These are phyloP conservation scores for Candida labiduridarum DNA, from an alignment of 1,139 yeast species.

Conservation along the genomic window DNA sequence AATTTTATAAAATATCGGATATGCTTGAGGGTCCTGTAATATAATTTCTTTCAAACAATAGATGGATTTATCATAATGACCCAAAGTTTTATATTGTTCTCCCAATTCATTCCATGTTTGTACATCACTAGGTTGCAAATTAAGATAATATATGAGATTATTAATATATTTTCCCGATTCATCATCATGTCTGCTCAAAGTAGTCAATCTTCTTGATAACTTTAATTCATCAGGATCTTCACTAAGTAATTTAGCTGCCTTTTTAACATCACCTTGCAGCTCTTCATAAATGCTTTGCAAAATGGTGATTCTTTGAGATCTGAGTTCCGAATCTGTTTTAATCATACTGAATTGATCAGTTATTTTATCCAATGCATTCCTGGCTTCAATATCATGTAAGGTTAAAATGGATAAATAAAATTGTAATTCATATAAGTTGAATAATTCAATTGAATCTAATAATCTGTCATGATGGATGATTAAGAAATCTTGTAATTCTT, in stretches of 20 bases:
- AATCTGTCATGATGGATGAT: slow-evolving; percentile 24
- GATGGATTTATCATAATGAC: slow-evolving; percentile 68
- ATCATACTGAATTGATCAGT: slow-evolving; percentile 63
- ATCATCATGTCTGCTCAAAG: slow-evolving; percentile 28
- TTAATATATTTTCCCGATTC: slow-evolving; percentile 43
- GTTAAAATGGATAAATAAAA: slow-evolving; percentile 67
- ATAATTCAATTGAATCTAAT: slow-evolving; percentile 52
- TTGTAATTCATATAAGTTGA: slow-evolving; percentile 67
- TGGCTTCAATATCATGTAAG: slow-evolving; percentile 73
- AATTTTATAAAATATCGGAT: slow-evolving; percentile 64
- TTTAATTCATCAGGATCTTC: slow-evolving; percentile 37
- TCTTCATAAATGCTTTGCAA: slow-evolving; percentile 61
- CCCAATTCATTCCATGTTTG: slow-evolving; percentile 80
- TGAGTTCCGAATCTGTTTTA: slow-evolving; percentile 17
- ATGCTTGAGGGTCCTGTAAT: slow-evolving; percentile 69
- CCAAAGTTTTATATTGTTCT: slow-evolving; percentile 57
- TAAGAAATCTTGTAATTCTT: slow-evolving; percentile 37
- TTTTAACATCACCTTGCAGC: slow-evolving; percentile 45
- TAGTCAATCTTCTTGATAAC: slow-evolving; percentile 37
- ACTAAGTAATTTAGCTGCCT: slow-evolving; percentile 41
- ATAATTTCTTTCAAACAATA: slow-evolving; percentile 71
- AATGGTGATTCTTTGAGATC: slow-evolving; percentile 58
- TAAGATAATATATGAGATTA: slow-evolving; percentile 51
- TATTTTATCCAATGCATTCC: slow-evolving; percentile 60
- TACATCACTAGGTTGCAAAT: slow-evolving; percentile 68